Conservation (phyloP, 1,139 yeast species). For the Geotrichum reessii region DNA sequence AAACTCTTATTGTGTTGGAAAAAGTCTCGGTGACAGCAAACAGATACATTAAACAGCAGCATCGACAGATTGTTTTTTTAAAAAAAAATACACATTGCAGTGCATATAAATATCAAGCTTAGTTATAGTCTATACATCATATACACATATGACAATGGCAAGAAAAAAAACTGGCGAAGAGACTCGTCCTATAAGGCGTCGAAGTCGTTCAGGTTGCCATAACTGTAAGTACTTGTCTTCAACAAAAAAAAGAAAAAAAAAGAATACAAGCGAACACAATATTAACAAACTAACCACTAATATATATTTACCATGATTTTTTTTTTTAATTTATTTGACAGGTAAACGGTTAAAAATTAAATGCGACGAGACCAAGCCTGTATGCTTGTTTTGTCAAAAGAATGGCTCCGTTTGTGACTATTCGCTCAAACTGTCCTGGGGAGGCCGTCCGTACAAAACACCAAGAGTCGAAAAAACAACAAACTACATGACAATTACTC, state of each 20-base stretch:
- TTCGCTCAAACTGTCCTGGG: slow-evolving; percentile 64
- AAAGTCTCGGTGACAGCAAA: no score
- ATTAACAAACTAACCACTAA: background rate
- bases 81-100: no score
- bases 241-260: no score
- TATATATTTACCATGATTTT: no score
- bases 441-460: slow-evolving; percentile 60
- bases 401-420: slow-evolving; percentile 54
- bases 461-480: slow-evolving; percentile 6
- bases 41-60: no score
- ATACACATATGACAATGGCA: background rate
- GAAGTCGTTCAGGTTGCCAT: slow-evolving; percentile 34
- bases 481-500: background rate
- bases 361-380: slow-evolving; percentile 69
- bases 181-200: slow-evolving; percentile 21
- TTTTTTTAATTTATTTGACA: background rate
- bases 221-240: slow-evolving; percentile 27
- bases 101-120: no score
- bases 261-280: no score
- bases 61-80: no score
- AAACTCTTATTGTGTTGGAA: no score
- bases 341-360: slow-evolving; percentile 27
- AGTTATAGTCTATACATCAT: no score
- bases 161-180: background rate
- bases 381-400: slow-evolving; percentile 54